Evolutionary conservation across 208 protist genomes (phyloP).

Genomic region (Leishmania amazonensis): DNA sequence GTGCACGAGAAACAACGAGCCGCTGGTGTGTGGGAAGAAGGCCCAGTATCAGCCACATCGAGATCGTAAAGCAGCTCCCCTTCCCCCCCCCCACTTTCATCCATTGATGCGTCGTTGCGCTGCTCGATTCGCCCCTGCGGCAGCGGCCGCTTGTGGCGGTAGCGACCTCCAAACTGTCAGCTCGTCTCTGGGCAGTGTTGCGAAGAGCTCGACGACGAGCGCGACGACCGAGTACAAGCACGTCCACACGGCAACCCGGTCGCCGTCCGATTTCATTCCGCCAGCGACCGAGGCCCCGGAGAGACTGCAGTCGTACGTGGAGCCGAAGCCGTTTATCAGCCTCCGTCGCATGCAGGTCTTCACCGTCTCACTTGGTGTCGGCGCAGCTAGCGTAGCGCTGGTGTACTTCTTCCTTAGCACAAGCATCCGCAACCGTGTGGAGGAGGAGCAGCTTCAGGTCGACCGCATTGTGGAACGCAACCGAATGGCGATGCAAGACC

Average conservation of each 20-base stretch:
- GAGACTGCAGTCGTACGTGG: conserved; percentile 72
- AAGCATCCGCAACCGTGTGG: conserved; percentile 53
- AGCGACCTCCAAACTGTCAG: conserved; percentile 1
- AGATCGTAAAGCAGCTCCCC: too few species aligned
- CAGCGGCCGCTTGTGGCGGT: conserved; percentile 4
- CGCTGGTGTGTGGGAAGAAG: neutral
- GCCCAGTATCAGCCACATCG: neutral
- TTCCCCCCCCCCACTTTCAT: neutral
- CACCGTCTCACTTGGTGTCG: conserved; percentile 65
- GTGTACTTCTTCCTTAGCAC: conserved; percentile 82
- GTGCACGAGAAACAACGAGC: neutral
- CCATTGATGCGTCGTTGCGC: conserved; percentile 23
- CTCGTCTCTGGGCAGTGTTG: neutral
- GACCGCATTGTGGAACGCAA: conserved; percentile 57
- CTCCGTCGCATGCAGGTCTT: conserved; percentile 67
- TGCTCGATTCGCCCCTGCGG: conserved; percentile 10
- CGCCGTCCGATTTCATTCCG: conserved; percentile 36
- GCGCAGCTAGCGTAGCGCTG: conserved; percentile 49
- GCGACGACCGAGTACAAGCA: conserved; percentile 15
- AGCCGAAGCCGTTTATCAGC: conserved; percentile 85
- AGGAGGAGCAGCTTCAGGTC: conserved; percentile 61
- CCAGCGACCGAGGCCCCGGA: conserved; percentile 69
- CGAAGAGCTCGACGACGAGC: neutral
- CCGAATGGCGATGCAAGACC: conserved; percentile 44
- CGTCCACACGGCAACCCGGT: conserved; percentile 19